A percentile compares a stretch with the other conserved stretches of the same genome.
Evolutionary conservation across 2,329 filamentous ascomycete genomes (phyloP).

Genomic region (Ascochyta clinopodiicola): DNA sequence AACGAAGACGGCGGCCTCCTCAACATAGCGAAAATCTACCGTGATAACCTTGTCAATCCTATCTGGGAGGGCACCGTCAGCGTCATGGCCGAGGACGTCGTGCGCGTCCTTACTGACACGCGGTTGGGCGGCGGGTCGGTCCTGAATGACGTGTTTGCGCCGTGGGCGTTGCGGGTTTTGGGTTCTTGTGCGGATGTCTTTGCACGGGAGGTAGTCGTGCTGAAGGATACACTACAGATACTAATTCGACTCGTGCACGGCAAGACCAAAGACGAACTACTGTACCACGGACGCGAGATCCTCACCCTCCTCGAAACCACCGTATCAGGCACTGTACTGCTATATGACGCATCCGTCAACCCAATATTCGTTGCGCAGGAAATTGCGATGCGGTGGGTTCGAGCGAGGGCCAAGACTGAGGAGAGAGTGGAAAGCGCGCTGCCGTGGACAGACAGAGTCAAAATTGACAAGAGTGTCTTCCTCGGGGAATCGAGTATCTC

Average conservation of each 20-base stretch:
- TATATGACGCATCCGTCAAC: constrained; percentile 48
- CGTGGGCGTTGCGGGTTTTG: constrained; percentile 27
- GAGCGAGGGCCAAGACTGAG: not conserved
- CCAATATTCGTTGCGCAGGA: constrained; percentile 40
- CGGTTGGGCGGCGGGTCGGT: constrained; percentile 34
- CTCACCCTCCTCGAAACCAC: constrained; percentile 45
- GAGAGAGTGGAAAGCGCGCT: not conserved
- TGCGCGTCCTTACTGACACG: constrained; percentile 52
- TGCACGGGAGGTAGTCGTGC: constrained; percentile 9
- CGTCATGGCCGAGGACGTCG: constrained; percentile 65
- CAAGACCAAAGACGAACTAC: constrained; percentile 29
- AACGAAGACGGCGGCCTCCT: constrained; percentile 62
- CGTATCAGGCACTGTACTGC: constrained; percentile 45
- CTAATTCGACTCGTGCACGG: constrained; percentile 12
- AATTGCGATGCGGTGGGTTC: constrained; percentile 48
- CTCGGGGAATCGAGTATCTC: constrained; percentile 10
- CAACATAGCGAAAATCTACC: constrained; percentile 70
- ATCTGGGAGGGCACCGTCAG: constrained; percentile 80
- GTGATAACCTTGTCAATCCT: constrained; percentile 68
- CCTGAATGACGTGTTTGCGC: constrained; percentile 26
- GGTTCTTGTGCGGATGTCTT: constrained; percentile 13
- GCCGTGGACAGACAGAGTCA: constrained; percentile 15
- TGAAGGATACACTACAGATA: constrained; percentile 19
- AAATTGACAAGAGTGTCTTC: constrained; percentile 30
- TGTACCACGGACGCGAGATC: constrained; percentile 35